Conservation (phyloP, 2,329 filamentous ascomycete genomes). For the Basipetospora chlamydospora region DNA sequence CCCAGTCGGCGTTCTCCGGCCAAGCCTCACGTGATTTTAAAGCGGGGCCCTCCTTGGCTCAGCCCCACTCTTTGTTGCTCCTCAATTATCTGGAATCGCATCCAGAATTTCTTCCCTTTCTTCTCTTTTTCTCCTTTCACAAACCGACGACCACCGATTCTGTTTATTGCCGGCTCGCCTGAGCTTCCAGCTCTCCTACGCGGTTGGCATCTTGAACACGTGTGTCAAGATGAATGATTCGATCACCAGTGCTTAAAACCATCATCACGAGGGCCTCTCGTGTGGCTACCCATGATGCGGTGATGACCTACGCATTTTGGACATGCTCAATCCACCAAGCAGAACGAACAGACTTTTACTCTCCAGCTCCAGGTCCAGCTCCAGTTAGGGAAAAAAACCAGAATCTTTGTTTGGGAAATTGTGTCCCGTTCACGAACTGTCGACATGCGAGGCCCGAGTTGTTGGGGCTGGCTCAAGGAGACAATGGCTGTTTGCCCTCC, state of each 20-base stretch:
- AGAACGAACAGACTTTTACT: too few relatives aligned
- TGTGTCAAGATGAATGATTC: conserved; percentile 41
- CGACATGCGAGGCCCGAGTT: too few relatives aligned
- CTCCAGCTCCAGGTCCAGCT: too few relatives aligned
- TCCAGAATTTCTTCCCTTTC: conserved; percentile 9
- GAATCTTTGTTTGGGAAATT: too few relatives aligned
- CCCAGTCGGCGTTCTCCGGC: too few relatives aligned
- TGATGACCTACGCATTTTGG: conserved; percentile 39
- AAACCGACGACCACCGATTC: conserved; percentile 29
- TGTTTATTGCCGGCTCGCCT: conserved; percentile 24
- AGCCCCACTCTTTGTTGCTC: too few relatives aligned
- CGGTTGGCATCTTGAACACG: conserved; percentile 34
- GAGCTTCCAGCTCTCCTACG: conserved; percentile 16
- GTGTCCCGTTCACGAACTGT: too few relatives aligned
- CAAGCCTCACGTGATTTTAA: conserved; percentile 5
- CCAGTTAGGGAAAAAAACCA: too few relatives aligned
- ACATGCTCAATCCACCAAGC: conserved; percentile 3
- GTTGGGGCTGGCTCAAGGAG: too few relatives aligned
- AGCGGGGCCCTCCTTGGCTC: neutral
- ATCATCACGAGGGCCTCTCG: conserved; percentile 54
- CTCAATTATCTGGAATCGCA: too few relatives aligned
- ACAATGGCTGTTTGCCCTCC: too few relatives aligned
- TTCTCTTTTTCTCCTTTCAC: conserved; percentile 16
- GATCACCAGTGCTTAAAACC: conserved; percentile 49
- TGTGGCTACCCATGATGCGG: conserved; percentile 48